Base-by-base conservation (phyloP, 352 stramenopile species). In the Phytophthora idaei region DNA sequence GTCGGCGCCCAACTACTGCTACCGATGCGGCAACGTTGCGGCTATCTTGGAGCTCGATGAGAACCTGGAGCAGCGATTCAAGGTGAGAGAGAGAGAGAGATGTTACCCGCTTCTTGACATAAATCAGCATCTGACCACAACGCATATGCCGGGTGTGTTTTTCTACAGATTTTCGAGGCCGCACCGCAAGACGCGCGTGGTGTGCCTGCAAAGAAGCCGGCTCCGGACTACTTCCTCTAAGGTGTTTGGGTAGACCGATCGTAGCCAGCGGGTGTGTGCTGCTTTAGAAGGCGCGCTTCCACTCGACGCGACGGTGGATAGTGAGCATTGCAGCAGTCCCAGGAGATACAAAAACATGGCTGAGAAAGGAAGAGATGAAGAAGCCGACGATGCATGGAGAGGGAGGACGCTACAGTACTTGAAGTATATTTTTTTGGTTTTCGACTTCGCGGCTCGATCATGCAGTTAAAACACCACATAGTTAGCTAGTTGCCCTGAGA, bases 201-300 rank as follows among this genome's bases (percentile, higher is more conserved):
- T 21, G 95, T 99, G 17, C 97, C 97, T 34, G 90, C 97, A 42
- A 99, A 99, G 81, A 99, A 99, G 77, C 97, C 98, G 39, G 96
- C 97, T 17, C 97, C 97, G 12, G 98, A 99, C 77, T 99, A 99
- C 85, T 99, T 99, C 83, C 87, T 99, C 73, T 99, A 94, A 90
- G 12, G 52, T 36, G 25, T 44, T 10, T 61, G 29, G 34, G 31
- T 28, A 34, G 41, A 62, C 53, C 51, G 61, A 73, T 81, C 49
- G 52, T 71, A 54, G 73, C 42, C 51, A 71, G 50, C 65, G 54
- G 59, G 66, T 15, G 64, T 70, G 64, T 69, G 68, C 50, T 77
- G 64, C 64, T 67, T 74, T 67, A 80, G 69, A 72, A 73, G 42
- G 69, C 56, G 55, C 62, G 59, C 60, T 71, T 77, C 52, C 41